A percentile compares a stretch with the other conserved stretches of the same genome.
Evolutionary conservation across 2,329 filamentous ascomycete species (phyloP).

Genomic region (Hirsutella thompsonii): DNA sequence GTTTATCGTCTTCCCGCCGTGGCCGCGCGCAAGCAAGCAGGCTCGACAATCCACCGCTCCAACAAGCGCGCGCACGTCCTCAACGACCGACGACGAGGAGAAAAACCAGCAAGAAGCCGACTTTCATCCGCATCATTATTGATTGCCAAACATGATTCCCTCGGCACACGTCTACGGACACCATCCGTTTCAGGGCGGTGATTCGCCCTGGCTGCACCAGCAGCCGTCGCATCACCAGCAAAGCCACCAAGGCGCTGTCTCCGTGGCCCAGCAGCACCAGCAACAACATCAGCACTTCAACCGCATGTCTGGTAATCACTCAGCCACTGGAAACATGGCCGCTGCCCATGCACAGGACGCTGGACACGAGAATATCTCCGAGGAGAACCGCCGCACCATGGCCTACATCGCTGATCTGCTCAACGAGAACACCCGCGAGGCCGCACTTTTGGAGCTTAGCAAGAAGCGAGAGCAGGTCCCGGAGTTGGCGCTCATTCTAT

Average conservation of each 20-base stretch:
- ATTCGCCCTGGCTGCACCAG: conserved; percentile 56
- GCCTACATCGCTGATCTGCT: conserved; percentile 86
- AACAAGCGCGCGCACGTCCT: too few relatives aligned
- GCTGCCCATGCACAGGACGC: conserved; percentile 39
- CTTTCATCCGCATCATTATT: neutral
- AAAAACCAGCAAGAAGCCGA: too few relatives aligned
- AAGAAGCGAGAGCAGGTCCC: conserved; percentile 98
- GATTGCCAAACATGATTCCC: conserved; percentile 40
- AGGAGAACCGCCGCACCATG: conserved; percentile 88
- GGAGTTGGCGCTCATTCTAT: conserved; percentile 87
- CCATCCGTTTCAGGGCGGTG: conserved; percentile 51
- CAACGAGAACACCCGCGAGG: conserved; percentile 76
- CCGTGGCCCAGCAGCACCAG: conserved; percentile 35
- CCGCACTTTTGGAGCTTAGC: conserved; percentile 85
- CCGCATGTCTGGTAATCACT: conserved; percentile 56
- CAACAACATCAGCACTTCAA: conserved; percentile 53
- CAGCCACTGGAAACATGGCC: conserved; percentile 30
- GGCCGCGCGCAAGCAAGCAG: too few relatives aligned
- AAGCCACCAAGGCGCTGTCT: conserved; percentile 41
- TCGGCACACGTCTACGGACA: conserved; percentile 54
- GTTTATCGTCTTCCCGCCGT: too few relatives aligned
- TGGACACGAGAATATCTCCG: conserved; percentile 57
- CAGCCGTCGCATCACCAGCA: conserved; percentile 46
- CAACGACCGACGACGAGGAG: neutral
- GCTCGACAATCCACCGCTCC: too few relatives aligned